These are phyloP conservation scores for Coemansia sp. DNA, from an alignment of 192 early-diverging fungal genomes.

Conservation along the genomic window DNA sequence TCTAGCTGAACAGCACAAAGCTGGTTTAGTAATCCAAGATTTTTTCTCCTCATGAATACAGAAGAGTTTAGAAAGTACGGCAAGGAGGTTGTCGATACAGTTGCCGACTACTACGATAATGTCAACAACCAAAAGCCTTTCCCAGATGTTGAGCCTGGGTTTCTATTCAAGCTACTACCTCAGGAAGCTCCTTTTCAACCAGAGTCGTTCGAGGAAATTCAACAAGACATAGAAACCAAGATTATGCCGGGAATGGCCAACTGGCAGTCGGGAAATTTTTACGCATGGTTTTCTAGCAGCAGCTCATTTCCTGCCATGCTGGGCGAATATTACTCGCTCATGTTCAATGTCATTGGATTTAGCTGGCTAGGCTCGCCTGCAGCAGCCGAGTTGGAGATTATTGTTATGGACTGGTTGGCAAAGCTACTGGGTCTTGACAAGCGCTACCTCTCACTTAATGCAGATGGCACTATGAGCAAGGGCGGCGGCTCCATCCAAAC, in stretches of 20 bases:
- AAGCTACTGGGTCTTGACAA: slow-evolving; percentile 60
- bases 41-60: slow-evolving; percentile 30
- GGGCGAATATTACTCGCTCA: slow-evolving; percentile 65
- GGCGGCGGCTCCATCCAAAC: slow-evolving; percentile 68
- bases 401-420: slow-evolving; percentile 63
- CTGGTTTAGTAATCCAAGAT: not conserved
- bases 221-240: slow-evolving; percentile 51
- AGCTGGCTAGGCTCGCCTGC: slow-evolving; percentile 60
- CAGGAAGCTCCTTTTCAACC: slow-evolving; percentile 56
- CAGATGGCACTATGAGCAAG: slow-evolving; percentile 43
- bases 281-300: slow-evolving; percentile 57
- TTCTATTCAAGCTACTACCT: slow-evolving; percentile 56
- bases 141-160: slow-evolving; percentile 60
- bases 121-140: slow-evolving; percentile 49
- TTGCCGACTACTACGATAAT: slow-evolving; percentile 60
- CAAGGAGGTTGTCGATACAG: slow-evolving; percentile 60
- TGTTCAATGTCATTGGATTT: slow-evolving; percentile 57
- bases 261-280: slow-evolving; percentile 69
- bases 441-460: slow-evolving; percentile 48
- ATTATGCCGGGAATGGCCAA: slow-evolving; percentile 69
- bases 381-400: slow-evolving; percentile 60
- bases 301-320: slow-evolving; percentile 58
- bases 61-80: slow-evolving; percentile 60
- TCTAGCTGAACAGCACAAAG: too few relatives aligned
- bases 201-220: slow-evolving; percentile 46